Evolutionary conservation across 148 eudicot genomes (phyloP), one percentile per base, ranked within the genome.

Genomic region (Chenopodium album): DNA sequence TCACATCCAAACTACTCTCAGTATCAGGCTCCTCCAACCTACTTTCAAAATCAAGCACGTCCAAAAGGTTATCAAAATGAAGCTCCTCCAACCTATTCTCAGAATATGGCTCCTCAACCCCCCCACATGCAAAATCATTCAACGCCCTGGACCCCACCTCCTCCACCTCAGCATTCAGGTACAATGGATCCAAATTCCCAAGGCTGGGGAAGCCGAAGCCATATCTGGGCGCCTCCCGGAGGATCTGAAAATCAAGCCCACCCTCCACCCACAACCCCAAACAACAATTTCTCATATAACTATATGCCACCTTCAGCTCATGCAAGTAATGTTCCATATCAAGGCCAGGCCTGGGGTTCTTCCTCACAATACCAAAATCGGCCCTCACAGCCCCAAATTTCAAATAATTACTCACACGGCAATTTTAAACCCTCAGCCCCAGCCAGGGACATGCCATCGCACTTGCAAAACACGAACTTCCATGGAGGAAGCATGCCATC

Each of bases 51-150:
- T 19, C 63, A 34, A 34, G 37, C 37, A 34, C 37, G 37, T 34
- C 37, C 37, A 34, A 34, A 34, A 2, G 37, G 4, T 34, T 34
- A 34, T 34, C 37, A 34, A 34, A 34, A 34, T 34, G 5, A 34
- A 34, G 47, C 73, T n/a, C 52, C 50, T 48, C 74, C 64, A 28
- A 9, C 29, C n/a, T 68, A 14, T 26, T 26, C 23, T 26, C 81
- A 78, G 17, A 71, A 46, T 71, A 54, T n/a, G 52, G n/a, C 71
- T 60, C 60, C 82, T 80, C 82, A 80, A 62, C 29, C 31, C 37
- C 16, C 77, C 71, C 62, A 2, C n/a, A 63, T 26, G 71, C 77
- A 62, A 72, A 46, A 63, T 63, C 17, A 62, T 44, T n/a, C 71
- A 34, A 56, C 20, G 28, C 82, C 28, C 13, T 44, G 23, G 71